Evolutionary conservation across 139 green algal genomes (phyloP).

Genomic region (Eudorina sp.): DNA sequence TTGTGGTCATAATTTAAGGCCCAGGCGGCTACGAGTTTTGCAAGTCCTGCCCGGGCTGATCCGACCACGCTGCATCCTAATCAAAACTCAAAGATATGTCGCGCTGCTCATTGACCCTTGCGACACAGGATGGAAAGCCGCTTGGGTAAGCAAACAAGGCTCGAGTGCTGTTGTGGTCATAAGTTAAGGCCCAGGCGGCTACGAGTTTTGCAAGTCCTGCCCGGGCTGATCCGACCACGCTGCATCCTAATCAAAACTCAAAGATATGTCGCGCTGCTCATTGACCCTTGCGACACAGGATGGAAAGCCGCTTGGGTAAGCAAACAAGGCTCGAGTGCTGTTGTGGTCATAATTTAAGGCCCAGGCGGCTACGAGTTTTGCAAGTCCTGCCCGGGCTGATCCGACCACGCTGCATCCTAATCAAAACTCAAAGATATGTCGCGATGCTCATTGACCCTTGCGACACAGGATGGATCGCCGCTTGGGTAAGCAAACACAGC

Average conservation of each 20-base stretch:
- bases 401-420: background rate
- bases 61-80: constrained; percentile 5
- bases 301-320: background rate
- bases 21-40: background rate
- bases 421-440: background rate
- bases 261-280: background rate
- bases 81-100: no score
- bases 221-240: constrained; percentile 14
- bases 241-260: background rate
- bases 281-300: background rate
- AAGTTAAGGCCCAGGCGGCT: background rate
- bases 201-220: background rate
- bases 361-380: background rate
- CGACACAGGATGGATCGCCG: background rate
- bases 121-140: background rate
- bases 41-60: background rate
- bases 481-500: constrained; percentile 1
- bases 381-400: background rate
- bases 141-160: constrained; percentile 29
- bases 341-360: background rate
- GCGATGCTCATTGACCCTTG: constrained; percentile 1
- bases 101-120: constrained; percentile 28
- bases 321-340: background rate
- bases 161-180: background rate
- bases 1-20: background rate